Evolutionary conservation across 192 early-diverging fungal genomes (phyloP).

Genomic region (Linderina pennispora): DNA sequence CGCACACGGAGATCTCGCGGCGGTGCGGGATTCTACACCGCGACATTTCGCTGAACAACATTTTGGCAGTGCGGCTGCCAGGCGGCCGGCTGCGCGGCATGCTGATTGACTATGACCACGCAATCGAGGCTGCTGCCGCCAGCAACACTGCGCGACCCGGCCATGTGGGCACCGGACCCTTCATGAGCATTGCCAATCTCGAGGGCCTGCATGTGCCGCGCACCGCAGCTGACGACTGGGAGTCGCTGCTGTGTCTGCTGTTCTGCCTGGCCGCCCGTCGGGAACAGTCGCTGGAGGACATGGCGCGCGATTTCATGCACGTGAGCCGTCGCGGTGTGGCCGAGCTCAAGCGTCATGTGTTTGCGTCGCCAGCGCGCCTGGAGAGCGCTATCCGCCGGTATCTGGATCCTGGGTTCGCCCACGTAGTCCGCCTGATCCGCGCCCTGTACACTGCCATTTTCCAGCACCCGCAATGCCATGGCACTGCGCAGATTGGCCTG

Average conservation of each 20-base stretch:
- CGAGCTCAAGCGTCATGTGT: constrained; percentile 31
- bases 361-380: constrained; percentile 9
- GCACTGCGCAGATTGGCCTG: constrained; percentile 23
- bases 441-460: constrained; percentile 25
- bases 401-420: constrained; percentile 15
- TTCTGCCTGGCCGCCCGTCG: constrained; percentile 28
- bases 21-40: constrained; percentile 25
- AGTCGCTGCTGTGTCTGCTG: constrained; percentile 32
- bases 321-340: constrained; percentile 15
- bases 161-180: constrained; percentile 36
- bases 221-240: constrained; percentile 41
- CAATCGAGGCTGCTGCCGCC: constrained; percentile 4
- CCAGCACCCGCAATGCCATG: constrained; percentile 25
- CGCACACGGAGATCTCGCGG: constrained; percentile 19
- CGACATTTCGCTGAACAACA: constrained; percentile 42
- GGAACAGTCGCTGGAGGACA: constrained; percentile 9
- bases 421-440: constrained; percentile 18
- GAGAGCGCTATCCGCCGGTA: constrained; percentile 17
- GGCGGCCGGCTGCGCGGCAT: constrained; percentile 21
- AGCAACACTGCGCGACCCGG: constrained; percentile 19
- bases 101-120: constrained; percentile 44
- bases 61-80: constrained; percentile 19
- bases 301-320: constrained; percentile 14
- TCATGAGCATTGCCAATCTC: constrained; percentile 42
- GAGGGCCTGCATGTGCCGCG: constrained; percentile 39